A percentile compares a stretch with the other conserved stretches of the same genome.
Conservation (phyloP, 2,329 filamentous ascomycete species). For the Beauveria varroae region DNA sequence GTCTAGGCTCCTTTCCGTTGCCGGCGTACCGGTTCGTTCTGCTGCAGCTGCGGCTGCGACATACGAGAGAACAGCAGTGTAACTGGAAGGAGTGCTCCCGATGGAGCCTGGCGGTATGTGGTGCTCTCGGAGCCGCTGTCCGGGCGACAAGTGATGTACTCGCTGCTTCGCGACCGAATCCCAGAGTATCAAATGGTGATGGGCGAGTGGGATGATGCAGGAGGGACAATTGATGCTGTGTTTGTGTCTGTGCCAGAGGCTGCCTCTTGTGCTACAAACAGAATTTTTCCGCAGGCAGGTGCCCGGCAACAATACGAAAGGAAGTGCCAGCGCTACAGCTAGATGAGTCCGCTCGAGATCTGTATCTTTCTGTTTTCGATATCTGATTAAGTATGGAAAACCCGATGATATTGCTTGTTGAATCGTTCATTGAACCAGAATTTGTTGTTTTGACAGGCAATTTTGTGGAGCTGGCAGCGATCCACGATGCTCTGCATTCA, state of each 20-base stretch:
- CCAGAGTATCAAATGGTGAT: background rate
- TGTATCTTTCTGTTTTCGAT: background rate
- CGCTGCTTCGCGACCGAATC: background rate
- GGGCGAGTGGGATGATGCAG: background rate
- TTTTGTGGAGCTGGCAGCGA: slow-evolving; percentile 1
- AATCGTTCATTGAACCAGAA: background rate
- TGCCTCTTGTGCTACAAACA: slow-evolving; percentile 7
- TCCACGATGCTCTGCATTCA: background rate
- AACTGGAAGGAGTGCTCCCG: slow-evolving; percentile 6
- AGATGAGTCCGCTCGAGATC: background rate
- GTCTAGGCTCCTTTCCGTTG: background rate
- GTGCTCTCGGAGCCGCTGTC: background rate
- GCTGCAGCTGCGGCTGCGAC: background rate
- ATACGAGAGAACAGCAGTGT: background rate
- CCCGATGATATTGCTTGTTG: background rate
- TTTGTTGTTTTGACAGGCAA: background rate
- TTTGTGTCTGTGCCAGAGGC: background rate
- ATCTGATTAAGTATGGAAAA: background rate
- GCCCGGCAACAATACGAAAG: background rate
- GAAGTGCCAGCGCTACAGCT: background rate
- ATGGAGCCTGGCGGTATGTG: background rate
- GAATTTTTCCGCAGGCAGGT: background rate
- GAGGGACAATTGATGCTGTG: background rate
- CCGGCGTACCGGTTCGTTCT: background rate
- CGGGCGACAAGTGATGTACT: background rate